Percentiles rank a stretch among this genome's conserved stretches.
These are phyloP conservation scores for Stereum hirsutum DNA, from an alignment of 1,284 basidiomycete genomes.

Conservation along the genomic window DNA sequence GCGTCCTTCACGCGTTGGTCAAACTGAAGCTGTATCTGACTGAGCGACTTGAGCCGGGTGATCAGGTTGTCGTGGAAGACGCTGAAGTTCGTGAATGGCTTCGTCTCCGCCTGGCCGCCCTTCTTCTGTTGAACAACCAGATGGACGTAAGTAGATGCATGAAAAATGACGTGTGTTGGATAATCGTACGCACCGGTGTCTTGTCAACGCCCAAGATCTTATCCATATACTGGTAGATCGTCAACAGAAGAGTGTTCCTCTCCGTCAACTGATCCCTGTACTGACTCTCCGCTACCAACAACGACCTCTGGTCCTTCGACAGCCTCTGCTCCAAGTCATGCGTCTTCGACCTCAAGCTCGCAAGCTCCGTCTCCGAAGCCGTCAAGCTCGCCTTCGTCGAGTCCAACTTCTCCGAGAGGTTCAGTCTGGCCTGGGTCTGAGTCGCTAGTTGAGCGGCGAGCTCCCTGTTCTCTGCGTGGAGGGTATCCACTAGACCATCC, in stretches of 20 bases:
- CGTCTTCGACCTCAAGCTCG: conserved; percentile 45
- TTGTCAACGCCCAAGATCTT: conserved; percentile 87
- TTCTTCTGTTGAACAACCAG: conserved; percentile 43
- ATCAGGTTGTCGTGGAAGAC: conserved; percentile 96
- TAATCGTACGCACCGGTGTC: conserved; percentile 50
- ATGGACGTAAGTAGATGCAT: not conserved
- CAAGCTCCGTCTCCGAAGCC: conserved; percentile 58
- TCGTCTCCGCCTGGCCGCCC: conserved; percentile 67
- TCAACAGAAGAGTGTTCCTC: conserved; percentile 83
- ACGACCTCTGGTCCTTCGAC: conserved; percentile 74
- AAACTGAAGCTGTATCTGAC: conserved; percentile 78
- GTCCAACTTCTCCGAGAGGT: conserved; percentile 85
- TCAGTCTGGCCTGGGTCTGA: conserved; percentile 78
- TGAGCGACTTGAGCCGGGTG: conserved; percentile 75
- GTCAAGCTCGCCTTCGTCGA: conserved; percentile 48
- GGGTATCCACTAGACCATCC: conserved; percentile 60
- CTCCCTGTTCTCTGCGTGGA: conserved; percentile 75
- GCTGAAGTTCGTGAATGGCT: conserved; percentile 87
- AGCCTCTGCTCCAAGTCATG: conserved; percentile 76
- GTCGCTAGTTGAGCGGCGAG: conserved; percentile 68
- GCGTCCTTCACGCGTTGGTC: conserved; percentile 81
- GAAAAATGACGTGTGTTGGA: not conserved
- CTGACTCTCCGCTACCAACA: conserved; percentile 67
- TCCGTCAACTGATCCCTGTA: conserved; percentile 89
- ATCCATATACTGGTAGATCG: conserved; percentile 93